Base-by-base conservation (phyloP, 2,329 filamentous ascomycete species). In the Colletotrichum spaethianum region DNA sequence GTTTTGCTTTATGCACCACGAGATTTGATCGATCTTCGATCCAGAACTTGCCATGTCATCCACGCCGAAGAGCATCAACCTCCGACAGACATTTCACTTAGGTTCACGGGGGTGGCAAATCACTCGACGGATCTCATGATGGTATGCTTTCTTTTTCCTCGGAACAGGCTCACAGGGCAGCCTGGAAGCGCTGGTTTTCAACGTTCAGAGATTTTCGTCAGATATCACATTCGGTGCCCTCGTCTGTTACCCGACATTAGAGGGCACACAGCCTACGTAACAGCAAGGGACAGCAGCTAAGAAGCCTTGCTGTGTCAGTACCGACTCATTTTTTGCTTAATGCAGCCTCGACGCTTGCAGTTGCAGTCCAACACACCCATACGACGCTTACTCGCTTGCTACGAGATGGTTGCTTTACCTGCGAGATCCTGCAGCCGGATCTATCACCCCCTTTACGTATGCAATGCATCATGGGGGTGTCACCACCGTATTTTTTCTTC, bases 381-480 rank as follows among this genome's bases (percentile, higher is more conserved):
- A 18, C 20, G 31, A 61, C 46, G 38, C 8, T 56, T 38, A 62
- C 5, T 48, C 46, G 36, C 28, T 42, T 8, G 4, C 16, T 36
- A 48, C 26, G 33, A 28, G 55, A 50, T 23, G n/a, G 26, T 50
- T 33, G 33, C 48, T 63, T 42, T 18, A 20, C 46, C 57, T 69
- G 69, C 69, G 52, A 72, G 69, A 72, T 72, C 65, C 69, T 72
- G 69, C 69, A 69, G 26, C 46, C 44, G 36, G 31, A 72, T 72
- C 69, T 72, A 20, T 59, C n/a, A 36, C 14, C 11, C 33, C 48
- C 52, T 38, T 28, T 31, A 31, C 56, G 14, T 55, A 44, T 53
- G 56, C 36, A 50, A 50, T 61, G 26, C 56, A 42, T 16, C 57
- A 36, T 63, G 65, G 50, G 42, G 38, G 50, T 46, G 59, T 38